These are phyloP conservation scores for Annulohypoxylon truncatum DNA, from an alignment of 2,329 filamentous ascomycete species.

Conservation along the genomic window DNA sequence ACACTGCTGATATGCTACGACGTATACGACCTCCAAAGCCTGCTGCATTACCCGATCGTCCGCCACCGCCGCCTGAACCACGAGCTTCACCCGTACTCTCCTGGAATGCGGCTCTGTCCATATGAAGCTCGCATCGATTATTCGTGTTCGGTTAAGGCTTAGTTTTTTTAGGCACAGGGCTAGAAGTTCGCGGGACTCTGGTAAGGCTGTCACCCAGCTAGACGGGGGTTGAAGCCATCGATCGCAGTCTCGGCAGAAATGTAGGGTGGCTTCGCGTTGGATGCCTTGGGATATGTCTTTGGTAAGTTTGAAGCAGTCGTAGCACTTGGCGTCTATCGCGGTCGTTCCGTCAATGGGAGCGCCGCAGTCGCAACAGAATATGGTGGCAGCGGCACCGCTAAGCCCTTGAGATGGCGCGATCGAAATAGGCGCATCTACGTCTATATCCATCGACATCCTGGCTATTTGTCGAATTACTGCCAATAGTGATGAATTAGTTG, in stretches of 20 bases:
- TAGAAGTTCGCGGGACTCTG: conserved; percentile 91
- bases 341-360: conserved; percentile 93
- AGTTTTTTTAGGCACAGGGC: conserved; percentile 92
- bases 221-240: conserved; percentile 88
- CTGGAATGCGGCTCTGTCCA: conserved; percentile 98
- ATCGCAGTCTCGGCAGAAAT: conserved; percentile 95
- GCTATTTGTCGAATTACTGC: conserved; percentile 11
- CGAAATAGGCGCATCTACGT: conserved; percentile 66
- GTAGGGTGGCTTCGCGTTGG: conserved; percentile 87
- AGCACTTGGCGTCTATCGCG: conserved; percentile 87
- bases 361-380: conserved; percentile 98
- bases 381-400: conserved; percentile 65
- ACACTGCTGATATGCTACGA: conserved; percentile 92
- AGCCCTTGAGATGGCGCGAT: conserved; percentile 51
- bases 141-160: conserved; percentile 85
- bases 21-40: conserved; percentile 92
- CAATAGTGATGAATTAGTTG: conserved; percentile 3
- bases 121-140: conserved; percentile 95
- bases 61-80: conserved; percentile 78
- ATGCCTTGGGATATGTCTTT: conserved; percentile 93
- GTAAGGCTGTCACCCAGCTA: conserved; percentile 86
- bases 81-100: conserved; percentile 93
- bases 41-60: conserved; percentile 83
- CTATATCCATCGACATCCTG: conserved; percentile 69
- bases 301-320: conserved; percentile 94